Evolutionary conservation across 345 rosid genomes (phyloP).

Genomic region (Diplotaxis tenuifolia): DNA sequence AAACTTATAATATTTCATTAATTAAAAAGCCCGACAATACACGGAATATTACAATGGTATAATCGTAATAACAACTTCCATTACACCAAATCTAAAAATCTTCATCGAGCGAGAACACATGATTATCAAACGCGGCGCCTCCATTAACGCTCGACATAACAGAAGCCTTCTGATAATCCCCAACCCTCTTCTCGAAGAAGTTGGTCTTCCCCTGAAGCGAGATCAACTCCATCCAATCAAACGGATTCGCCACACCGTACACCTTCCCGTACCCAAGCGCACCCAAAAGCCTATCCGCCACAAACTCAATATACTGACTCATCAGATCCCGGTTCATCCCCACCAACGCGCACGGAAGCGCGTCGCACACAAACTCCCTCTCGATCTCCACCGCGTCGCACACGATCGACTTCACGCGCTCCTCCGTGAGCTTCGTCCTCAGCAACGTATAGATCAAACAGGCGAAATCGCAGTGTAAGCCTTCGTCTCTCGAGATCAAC

Average conservation of each 20-base stretch:
- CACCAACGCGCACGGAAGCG: conserved; percentile 80
- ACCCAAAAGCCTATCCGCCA: conserved; percentile 69
- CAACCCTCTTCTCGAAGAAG: conserved; percentile 83
- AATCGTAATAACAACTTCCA: not conserved
- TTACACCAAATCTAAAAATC: conserved; percentile 50
- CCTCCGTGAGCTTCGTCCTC: conserved; percentile 58
- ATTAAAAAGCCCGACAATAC: not conserved
- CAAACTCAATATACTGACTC: conserved; percentile 90
- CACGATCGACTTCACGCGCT: conserved; percentile 65
- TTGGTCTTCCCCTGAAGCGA: conserved; percentile 86
- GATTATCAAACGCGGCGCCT: conserved; percentile 40
- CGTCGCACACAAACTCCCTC: conserved; percentile 90
- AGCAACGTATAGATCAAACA: conserved; percentile 64
- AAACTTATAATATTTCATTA: conserved; percentile 3
- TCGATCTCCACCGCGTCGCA: conserved; percentile 86
- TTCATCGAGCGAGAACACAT: conserved; percentile 70
- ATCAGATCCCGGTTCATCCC: conserved; percentile 80
- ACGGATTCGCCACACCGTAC: conserved; percentile 60
- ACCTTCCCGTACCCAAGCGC: conserved; percentile 72
- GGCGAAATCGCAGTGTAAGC: conserved; percentile 91
- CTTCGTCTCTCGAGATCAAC: conserved; percentile 90
- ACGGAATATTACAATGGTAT: conserved; percentile 25
- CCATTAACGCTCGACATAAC: conserved; percentile 68
- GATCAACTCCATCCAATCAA: conserved; percentile 94
- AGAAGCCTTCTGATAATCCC: conserved; percentile 80